Percentiles rank a stretch among this genome's conserved stretches.
These are phyloP conservation scores for Gossypium longicalyx DNA, from an alignment of 345 rosid genomes.

Conservation along the genomic window DNA sequence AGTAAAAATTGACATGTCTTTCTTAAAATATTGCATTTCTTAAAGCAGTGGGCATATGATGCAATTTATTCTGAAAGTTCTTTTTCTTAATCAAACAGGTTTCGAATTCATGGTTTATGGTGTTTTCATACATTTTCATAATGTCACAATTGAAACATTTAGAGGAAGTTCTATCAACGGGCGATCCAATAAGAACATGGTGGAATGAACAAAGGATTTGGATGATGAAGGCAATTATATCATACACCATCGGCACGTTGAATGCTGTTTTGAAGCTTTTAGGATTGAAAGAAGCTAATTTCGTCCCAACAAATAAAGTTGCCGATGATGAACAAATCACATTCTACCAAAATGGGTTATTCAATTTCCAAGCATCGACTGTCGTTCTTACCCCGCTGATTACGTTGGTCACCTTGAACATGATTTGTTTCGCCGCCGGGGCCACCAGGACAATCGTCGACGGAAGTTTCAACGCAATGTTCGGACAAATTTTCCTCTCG, in stretches of 20 bases:
- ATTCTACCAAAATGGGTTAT: constrained; percentile 30
- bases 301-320: constrained; percentile 40
- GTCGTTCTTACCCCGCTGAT: constrained; percentile 36
- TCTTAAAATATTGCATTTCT: background rate
- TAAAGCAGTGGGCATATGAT: background rate
- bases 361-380: constrained; percentile 34
- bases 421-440: constrained; percentile 27
- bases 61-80: background rate
- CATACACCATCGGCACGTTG: constrained; percentile 23
- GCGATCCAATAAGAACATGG: constrained; percentile 26
- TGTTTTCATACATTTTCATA: constrained; percentile 28
- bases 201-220: constrained; percentile 35
- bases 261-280: constrained; percentile 28
- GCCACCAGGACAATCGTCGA: constrained; percentile 13
- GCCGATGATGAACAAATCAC: constrained; percentile 23
- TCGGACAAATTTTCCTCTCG: constrained; percentile 32
- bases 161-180: constrained; percentile 29
- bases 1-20: no score
- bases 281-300: constrained; percentile 33
- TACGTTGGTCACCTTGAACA: constrained; percentile 29
- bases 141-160: constrained; percentile 25
- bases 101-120: constrained; percentile 18
- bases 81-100: constrained; percentile 22
- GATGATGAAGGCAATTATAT: constrained; percentile 37
- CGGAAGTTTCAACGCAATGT: constrained; percentile 21